phyloP scores from a whole-genome alignment of 2,329 filamentous ascomycete species.

The Trichoderma cornu-damae region DNA sequence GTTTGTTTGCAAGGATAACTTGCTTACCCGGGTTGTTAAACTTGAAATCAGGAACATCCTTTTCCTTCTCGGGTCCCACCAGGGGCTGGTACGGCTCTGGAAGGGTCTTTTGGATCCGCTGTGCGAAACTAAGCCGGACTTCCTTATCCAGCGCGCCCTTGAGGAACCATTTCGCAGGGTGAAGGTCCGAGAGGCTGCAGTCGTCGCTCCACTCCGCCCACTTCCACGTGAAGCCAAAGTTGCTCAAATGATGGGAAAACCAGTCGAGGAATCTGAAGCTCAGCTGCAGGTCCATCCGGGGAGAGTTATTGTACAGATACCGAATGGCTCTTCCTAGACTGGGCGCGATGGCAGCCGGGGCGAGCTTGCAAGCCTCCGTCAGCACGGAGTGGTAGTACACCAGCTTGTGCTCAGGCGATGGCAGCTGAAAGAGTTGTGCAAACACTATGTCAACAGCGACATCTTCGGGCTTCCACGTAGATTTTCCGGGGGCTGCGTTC shows the following conservation, averaged over 20 bases:
- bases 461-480: slow-evolving; percentile 96
- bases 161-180: slow-evolving; percentile 93
- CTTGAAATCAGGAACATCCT: slow-evolving; percentile 95
- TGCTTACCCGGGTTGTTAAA: slow-evolving; percentile 67
- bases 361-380: slow-evolving; percentile 92
- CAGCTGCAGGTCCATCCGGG: slow-evolving; percentile 81
- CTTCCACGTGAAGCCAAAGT: slow-evolving; percentile 99
- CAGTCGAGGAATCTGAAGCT: slow-evolving; percentile 87
- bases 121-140: slow-evolving; percentile 91
- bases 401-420: slow-evolving; percentile 81
- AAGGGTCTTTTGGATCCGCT: slow-evolving; percentile 89
- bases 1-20: not conserved
- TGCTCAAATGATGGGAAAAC: slow-evolving; percentile 96
- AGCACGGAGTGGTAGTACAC: slow-evolving; percentile 96
- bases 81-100: slow-evolving; percentile 76
- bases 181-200: slow-evolving; percentile 66
- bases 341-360: slow-evolving; percentile 91
- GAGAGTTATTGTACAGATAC: slow-evolving; percentile 77
- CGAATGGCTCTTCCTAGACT: slow-evolving; percentile 90
- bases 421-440: slow-evolving; percentile 86
- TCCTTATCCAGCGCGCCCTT: slow-evolving; percentile 89
- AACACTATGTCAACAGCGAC: slow-evolving; percentile 97
- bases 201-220: slow-evolving; percentile 97
- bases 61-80: slow-evolving; percentile 82
- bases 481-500: slow-evolving; percentile 57